phyloP scores from a whole-genome alignment of 2,329 filamentous ascomycete genomes.

The Penicillium italicum region DNA sequence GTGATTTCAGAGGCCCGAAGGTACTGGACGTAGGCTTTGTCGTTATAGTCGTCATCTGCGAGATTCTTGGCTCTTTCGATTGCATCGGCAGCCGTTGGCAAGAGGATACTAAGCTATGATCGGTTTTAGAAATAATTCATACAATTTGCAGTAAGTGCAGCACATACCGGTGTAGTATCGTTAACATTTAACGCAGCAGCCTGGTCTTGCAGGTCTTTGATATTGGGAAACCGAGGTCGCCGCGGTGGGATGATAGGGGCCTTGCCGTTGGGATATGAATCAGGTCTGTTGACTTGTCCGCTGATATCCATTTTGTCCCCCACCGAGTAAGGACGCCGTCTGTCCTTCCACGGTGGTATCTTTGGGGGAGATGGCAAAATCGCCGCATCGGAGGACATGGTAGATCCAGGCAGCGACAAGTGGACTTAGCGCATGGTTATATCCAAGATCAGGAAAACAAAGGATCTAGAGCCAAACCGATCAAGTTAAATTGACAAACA shows the following conservation, averaged over 20 bases:
- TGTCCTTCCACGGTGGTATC: conserved; percentile 33
- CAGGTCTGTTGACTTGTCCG: conserved; percentile 24
- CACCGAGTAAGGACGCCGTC: conserved; percentile 25
- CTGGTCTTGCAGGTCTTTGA: conserved; percentile 42
- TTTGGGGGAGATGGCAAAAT: conserved; percentile 36
- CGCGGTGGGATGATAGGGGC: conserved; percentile 13
- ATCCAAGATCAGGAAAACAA: neutral
- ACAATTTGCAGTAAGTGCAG: neutral
- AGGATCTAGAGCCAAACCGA: neutral
- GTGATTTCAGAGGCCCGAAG: conserved; percentile 76
- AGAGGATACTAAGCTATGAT: conserved; percentile 33
- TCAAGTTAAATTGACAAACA: conserved; percentile 6
- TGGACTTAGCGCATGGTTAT: conserved; percentile 28
- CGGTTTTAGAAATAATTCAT: conserved; percentile 16
- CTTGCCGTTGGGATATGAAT: conserved; percentile 25
- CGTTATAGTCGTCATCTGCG: conserved; percentile 47
- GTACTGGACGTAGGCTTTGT: conserved; percentile 78
- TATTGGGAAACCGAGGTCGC: conserved; percentile 36
- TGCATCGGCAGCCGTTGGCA: conserved; percentile 36
- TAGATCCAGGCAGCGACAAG: conserved; percentile 21
- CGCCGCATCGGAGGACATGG: conserved; percentile 40
- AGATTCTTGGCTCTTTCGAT: conserved; percentile 34
- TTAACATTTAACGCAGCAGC: conserved; percentile 34
- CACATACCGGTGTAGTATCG: conserved; percentile 31
- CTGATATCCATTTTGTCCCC: conserved; percentile 30